Evolutionary conservation across 768 basidiomycete genomes (phyloP), one percentile per base, ranked within the genome.

Genomic region (Xerocomellus chrysenteron): DNA sequence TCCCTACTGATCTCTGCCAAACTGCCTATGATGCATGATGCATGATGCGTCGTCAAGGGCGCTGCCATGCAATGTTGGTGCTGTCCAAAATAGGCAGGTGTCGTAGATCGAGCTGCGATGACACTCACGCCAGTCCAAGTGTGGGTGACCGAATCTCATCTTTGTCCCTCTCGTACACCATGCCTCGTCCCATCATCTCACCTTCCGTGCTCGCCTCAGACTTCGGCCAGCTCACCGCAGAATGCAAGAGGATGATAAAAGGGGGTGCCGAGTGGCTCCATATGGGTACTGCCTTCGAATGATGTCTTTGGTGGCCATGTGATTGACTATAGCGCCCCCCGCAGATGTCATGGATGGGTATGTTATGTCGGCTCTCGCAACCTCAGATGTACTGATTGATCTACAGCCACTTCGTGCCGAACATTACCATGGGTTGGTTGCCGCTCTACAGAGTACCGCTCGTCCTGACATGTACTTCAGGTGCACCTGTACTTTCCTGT

Each of bases 341-440:
- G 32, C 64, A 97, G 94, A 98, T 78, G 86, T 98, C 57, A 98
- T 98, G 96, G 96, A 98, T 72, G 95, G 94, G 93, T 93, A 73
- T 74, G 71, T 33, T 19, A 52, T 8, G 5, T 45, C 44, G 6
- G 14, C 19, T 39, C 40, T 39, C 40, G 12, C 26, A 37, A 43
- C 8, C 11, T 17, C 19, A n/a, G 11, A 45, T 12, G 7, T 37
- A 14, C 36, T 67, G 24, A 62, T 28, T 17, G n/a, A 53, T 47
- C 42, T 47, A 65, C 42, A 95, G 96, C 52, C 92, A 98, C 75
- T 99, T 99, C 66, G 97, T 99, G 35, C 96, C 95, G 36, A 98
- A 98, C 74, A 97, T 99, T 73, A 94, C 95, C 24, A 94, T 98
- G 89, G 97, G 94, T 87, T 59, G 55, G 80, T 77, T 41, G 3